These are phyloP conservation scores for Acer saccharum DNA, from an alignment of 345 rosid genomes.

Conservation along the genomic window DNA sequence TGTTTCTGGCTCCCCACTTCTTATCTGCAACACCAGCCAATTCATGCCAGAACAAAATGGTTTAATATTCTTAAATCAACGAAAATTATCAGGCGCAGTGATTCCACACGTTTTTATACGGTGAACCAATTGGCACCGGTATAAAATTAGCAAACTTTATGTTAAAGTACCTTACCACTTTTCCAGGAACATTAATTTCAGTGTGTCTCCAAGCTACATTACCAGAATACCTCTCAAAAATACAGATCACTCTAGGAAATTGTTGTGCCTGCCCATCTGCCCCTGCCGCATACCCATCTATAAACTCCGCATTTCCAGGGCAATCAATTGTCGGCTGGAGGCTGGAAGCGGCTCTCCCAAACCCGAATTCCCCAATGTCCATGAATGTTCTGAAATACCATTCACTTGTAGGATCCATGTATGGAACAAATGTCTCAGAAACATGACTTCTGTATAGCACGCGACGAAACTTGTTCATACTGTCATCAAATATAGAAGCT, in stretches of 20 bases:
- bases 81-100: too few species aligned
- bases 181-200: slow-evolving; percentile 69
- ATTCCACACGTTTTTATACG: too few species aligned
- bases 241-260: slow-evolving; percentile 51
- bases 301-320: slow-evolving; percentile 54
- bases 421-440: slow-evolving; percentile 84
- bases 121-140: too few species aligned
- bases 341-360: slow-evolving; percentile 55
- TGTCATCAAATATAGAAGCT: slow-evolving; percentile 55
- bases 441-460: slow-evolving; percentile 70
- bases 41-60: not conserved
- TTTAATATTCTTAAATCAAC: too few species aligned
- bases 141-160: not conserved
- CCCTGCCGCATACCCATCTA: slow-evolving; percentile 62
- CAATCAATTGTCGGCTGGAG: slow-evolving; percentile 71
- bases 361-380: slow-evolving; percentile 80
- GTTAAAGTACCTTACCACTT: slow-evolving; percentile 46
- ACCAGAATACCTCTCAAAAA: slow-evolving; percentile 67
- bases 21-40: slow-evolving; percentile 43
- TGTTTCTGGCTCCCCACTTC: slow-evolving; percentile 62
- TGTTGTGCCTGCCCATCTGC: slow-evolving; percentile 61
- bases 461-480: slow-evolving; percentile 31
- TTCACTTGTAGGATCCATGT: slow-evolving; percentile 75
- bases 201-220: slow-evolving; percentile 69
- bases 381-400: slow-evolving; percentile 84